Conservation (phyloP, 805 yeast genomes). For the Starmerella potacharoeniae region DNA sequence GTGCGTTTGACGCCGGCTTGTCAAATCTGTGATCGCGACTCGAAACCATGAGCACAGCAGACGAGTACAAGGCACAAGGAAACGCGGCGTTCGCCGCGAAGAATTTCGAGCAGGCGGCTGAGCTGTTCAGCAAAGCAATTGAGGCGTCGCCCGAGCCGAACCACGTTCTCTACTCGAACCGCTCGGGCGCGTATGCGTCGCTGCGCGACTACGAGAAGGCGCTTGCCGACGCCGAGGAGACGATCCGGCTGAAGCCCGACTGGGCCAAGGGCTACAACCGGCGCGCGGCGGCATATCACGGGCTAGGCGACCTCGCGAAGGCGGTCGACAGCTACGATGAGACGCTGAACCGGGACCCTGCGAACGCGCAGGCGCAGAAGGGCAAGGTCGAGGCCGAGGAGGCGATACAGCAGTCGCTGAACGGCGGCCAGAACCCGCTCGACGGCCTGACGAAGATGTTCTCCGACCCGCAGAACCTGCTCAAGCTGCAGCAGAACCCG, state of each 20-base stretch:
- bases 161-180: constrained; percentile 84
- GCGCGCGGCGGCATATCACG: constrained; percentile 84
- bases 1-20: not conserved
- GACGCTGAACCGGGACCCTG: constrained; percentile 78
- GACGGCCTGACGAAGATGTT: constrained; percentile 74
- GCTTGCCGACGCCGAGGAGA: constrained; percentile 70
- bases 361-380: constrained; percentile 74
- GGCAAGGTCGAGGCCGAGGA: constrained; percentile 64
- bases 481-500: constrained; percentile 69
- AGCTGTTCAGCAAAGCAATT: constrained; percentile 73
- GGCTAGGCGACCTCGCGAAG: constrained; percentile 78
- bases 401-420: constrained; percentile 42
- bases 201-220: constrained; percentile 63
- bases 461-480: constrained; percentile 65
- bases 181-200: constrained; percentile 86
- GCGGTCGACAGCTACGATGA: constrained; percentile 89
- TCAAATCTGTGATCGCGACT: not conserved
- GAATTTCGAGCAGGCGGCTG: constrained; percentile 70
- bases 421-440: constrained; percentile 36
- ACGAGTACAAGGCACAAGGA: constrained; percentile 64
- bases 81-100: constrained; percentile 86
- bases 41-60: constrained; percentile 16
- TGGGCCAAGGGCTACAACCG: constrained; percentile 97
- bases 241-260: constrained; percentile 64
- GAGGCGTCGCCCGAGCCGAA: constrained; percentile 64